Evolutionary conservation across 2,329 filamentous ascomycete species (phyloP).

Genomic region (Stachybotrys chlorohalonatus): DNA sequence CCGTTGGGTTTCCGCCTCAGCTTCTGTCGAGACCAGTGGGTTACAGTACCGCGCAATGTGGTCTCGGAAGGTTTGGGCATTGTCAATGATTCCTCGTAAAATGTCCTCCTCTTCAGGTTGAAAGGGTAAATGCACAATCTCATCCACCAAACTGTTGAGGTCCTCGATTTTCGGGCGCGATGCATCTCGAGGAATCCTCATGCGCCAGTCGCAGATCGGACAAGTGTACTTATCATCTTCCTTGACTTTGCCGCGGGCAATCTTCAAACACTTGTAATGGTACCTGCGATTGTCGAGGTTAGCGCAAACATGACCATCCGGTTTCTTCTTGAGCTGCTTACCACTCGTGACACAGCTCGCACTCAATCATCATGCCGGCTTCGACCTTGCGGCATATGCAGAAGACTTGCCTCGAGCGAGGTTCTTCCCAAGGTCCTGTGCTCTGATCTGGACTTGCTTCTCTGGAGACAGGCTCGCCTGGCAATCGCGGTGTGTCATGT

Average conservation of each 20-base stretch:
- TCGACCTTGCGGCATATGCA: conserved; percentile 92
- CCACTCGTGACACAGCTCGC: conserved; percentile 97
- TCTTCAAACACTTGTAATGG: conserved; percentile 96
- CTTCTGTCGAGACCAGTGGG: conserved; percentile 68
- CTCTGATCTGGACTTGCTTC: conserved; percentile 56
- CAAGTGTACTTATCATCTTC: conserved; percentile 98
- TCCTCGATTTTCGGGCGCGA: conserved; percentile 93
- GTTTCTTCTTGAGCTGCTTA: conserved; percentile 31
- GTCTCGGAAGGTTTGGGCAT: conserved; percentile 74
- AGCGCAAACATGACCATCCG: too few relatives aligned
- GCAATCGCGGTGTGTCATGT: conserved; percentile 74
- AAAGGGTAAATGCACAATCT: conserved; percentile 74
- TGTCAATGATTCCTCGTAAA: conserved; percentile 75
- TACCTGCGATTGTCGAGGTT: conserved; percentile 50
- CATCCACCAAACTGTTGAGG: conserved; percentile 72
- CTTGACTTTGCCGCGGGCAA: conserved; percentile 94
- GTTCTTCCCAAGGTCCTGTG: conserved; percentile 49
- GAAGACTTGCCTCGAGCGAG: conserved; percentile 70
- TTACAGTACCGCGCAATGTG: conserved; percentile 77
- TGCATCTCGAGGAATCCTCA: conserved; percentile 93
- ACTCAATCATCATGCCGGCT: conserved; percentile 99
- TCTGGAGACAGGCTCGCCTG: conserved; percentile 84
- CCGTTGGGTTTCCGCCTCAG: conserved; percentile 80
- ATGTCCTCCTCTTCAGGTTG: conserved; percentile 92
- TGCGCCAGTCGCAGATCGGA: conserved; percentile 93